Evolutionary conservation across 176 grass and related monocot genomes (phyloP).

Genomic region (Pontederia crassipes): DNA sequence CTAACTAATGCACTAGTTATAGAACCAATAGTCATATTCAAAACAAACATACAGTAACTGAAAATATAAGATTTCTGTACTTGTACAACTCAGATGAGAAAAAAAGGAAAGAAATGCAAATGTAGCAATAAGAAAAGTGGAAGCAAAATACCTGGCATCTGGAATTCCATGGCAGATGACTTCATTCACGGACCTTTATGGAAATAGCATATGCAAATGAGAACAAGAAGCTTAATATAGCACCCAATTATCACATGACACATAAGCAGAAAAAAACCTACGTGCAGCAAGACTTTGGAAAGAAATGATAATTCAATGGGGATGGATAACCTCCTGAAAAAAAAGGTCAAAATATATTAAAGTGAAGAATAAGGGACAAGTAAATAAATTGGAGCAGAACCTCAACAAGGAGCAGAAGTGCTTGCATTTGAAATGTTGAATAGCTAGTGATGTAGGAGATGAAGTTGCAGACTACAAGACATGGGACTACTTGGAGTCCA

Average conservation of each 20-base stretch:
- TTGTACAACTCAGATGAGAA: too few relatives aligned
- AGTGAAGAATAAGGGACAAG: slow-evolving; percentile 12
- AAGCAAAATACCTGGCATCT: slow-evolving; percentile 61
- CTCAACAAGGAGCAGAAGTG: not conserved
- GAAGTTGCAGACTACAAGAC: too few relatives aligned
- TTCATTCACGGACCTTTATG: slow-evolving; percentile 93
- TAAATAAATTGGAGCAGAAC: slow-evolving; percentile 15
- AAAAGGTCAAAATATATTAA: slow-evolving; percentile 17
- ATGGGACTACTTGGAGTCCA: too few relatives aligned
- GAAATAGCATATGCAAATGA: slow-evolving; percentile 16
- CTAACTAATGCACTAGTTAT: too few relatives aligned
- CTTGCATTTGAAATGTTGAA: not conserved
- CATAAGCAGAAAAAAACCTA: slow-evolving; percentile 46
- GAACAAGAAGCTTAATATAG: not conserved
- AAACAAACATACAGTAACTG: too few relatives aligned
- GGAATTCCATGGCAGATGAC: slow-evolving; percentile 97
- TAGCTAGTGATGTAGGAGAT: too few relatives aligned
- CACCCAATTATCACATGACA: slow-evolving; percentile 6
- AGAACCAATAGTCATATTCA: too few relatives aligned
- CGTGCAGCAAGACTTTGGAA: slow-evolving; percentile 99
- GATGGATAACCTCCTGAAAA: slow-evolving; percentile 95
- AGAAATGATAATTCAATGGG: slow-evolving; percentile 93
- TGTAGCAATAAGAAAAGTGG: too few relatives aligned
- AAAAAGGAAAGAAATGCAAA: too few relatives aligned
- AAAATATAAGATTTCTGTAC: slow-evolving; percentile 9